Evolutionary conservation across 306 rosid genomes (phyloP).

Genomic region (Glycine tomentella): DNA sequence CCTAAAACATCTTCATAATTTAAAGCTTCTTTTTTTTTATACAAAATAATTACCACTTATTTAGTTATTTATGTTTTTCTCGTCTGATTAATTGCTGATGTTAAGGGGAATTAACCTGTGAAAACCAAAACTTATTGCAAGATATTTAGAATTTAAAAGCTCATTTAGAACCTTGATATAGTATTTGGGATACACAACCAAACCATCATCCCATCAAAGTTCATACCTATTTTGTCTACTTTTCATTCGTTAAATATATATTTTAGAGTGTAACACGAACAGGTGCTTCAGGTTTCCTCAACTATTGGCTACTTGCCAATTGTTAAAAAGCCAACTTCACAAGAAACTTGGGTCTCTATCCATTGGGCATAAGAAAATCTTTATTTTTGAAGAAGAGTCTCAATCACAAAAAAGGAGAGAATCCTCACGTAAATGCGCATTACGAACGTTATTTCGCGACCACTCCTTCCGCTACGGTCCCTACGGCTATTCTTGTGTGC

Average conservation of each 20-base stretch:
- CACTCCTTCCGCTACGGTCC: slow-evolving; percentile 47
- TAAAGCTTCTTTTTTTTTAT: not conserved
- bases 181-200: not conserved
- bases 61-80: slow-evolving; percentile 18
- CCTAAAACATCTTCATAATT: slow-evolving; percentile 13
- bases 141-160: not conserved
- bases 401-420: slow-evolving; percentile 37
- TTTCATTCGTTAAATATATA: not conserved
- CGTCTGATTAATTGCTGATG: not conserved
- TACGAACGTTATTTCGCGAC: slow-evolving; percentile 17
- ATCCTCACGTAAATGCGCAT: slow-evolving; percentile 42
- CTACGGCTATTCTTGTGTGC: slow-evolving; percentile 35
- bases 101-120: not conserved
- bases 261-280: not conserved
- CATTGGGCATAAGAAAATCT: slow-evolving; percentile 34
- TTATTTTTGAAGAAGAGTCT: slow-evolving; percentile 31
- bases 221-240: not conserved
- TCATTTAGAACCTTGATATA: not conserved
- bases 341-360: slow-evolving; percentile 37
- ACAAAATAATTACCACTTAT: slow-evolving; percentile 17
- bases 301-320: not conserved
- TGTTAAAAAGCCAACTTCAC: slow-evolving; percentile 16
- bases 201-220: slow-evolving; percentile 2
- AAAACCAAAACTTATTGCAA: slow-evolving; percentile 8
- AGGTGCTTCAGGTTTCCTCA: slow-evolving; percentile 40